Evolutionary conservation across 1,284 basidiomycete genomes (phyloP).

Genomic region (Bjerkandera adusta): DNA sequence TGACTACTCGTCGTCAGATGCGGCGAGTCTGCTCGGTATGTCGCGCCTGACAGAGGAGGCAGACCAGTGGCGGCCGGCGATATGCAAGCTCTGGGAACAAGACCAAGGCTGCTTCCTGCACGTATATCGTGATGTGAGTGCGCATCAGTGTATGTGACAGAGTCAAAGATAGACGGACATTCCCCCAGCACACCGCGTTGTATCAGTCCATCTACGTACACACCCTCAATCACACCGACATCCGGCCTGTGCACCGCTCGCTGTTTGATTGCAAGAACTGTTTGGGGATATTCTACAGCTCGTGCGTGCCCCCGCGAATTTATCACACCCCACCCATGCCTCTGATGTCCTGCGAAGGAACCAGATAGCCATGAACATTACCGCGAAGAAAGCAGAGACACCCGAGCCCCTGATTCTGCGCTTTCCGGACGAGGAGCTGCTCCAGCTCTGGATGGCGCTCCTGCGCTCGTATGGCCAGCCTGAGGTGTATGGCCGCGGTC

Average conservation of each 20-base stretch:
- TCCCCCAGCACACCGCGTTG: constrained; percentile 59
- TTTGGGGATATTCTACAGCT: constrained; percentile 61
- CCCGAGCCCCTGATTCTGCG: constrained; percentile 71
- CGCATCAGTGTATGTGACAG: too few species aligned
- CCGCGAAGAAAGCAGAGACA: too few species aligned
- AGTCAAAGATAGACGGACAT: too few species aligned
- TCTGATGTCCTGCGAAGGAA: neutral
- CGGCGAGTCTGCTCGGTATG: constrained; percentile 70
- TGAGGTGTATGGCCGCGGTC: constrained; percentile 68
- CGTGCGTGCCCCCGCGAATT: constrained; percentile 35
- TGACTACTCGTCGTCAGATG: constrained; percentile 42
- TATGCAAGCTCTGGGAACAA: constrained; percentile 68
- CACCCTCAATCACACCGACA: constrained; percentile 69
- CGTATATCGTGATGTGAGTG: constrained; percentile 68
- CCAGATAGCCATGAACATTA: constrained; percentile 35
- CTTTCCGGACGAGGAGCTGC: constrained; percentile 56
- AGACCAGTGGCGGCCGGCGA: constrained; percentile 69
- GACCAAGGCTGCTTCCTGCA: constrained; percentile 63
- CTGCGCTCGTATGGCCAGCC: constrained; percentile 74
- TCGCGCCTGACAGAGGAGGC: constrained; percentile 44
- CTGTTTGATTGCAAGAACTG: constrained; percentile 71
- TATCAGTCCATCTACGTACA: constrained; percentile 74
- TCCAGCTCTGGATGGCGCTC: constrained; percentile 71
- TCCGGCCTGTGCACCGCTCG: constrained; percentile 67
- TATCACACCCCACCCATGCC: constrained; percentile 55